phyloP scores from a whole-genome alignment of 106 monocot genomes.

The Allium sativum region DNA sequence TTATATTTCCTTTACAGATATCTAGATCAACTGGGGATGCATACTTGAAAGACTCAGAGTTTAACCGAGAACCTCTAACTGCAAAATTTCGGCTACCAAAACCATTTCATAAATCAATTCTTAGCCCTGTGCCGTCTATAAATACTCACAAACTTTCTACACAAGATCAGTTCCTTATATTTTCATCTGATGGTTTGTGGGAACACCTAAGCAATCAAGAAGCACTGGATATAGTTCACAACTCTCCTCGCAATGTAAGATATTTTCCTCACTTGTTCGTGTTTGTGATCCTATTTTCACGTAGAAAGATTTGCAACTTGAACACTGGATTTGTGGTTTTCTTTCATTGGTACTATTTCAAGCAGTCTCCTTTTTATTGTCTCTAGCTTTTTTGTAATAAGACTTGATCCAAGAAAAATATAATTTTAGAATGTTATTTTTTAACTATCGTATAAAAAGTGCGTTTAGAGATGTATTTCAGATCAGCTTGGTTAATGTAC shows the following conservation, averaged over 20 bases:
- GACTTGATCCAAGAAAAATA: too few relatives aligned
- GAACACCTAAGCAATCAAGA: constrained; percentile 63
- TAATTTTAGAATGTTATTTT: too few relatives aligned
- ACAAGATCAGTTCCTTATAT: constrained; percentile 70
- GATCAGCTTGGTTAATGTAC: too few relatives aligned
- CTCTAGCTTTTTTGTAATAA: too few relatives aligned
- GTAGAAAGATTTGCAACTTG: too few relatives aligned
- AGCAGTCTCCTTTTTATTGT: too few relatives aligned
- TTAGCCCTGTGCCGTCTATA: constrained; percentile 56
- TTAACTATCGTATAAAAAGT: too few relatives aligned
- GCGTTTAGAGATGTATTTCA: too few relatives aligned
- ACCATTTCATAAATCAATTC: constrained; percentile 42
- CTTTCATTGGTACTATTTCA: too few relatives aligned
- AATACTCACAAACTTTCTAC: constrained; percentile 36
- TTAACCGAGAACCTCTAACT: constrained; percentile 51
- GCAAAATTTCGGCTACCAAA: constrained; percentile 33
- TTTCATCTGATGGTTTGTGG: constrained; percentile 74
- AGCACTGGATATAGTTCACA: constrained; percentile 50
- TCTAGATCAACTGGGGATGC: constrained; percentile 73
- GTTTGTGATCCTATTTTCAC: too few relatives aligned
- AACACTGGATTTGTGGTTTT: too few relatives aligned
- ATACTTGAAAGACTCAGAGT: constrained; percentile 57
- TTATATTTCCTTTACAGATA: constrained; percentile 23
- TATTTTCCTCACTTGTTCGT: neutral
- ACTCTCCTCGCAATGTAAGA: constrained; percentile 42